These are phyloP conservation scores for Pouteria campechiana DNA, from an alignment of 179 eudicot species.

Conservation along the genomic window DNA sequence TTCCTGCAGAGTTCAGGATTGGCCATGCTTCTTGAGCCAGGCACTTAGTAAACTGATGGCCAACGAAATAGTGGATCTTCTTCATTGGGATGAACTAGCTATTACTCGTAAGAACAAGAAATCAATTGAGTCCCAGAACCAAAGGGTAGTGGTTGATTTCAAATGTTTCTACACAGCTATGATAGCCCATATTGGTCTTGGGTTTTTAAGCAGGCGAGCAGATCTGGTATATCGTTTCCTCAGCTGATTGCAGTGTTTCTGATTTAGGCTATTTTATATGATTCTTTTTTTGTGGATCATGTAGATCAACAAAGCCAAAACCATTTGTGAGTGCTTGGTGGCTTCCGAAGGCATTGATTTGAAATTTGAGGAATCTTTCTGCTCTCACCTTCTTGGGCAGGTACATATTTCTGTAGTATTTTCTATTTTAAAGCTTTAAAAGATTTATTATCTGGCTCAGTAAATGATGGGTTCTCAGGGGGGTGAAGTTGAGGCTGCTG, in stretches of 20 bases:
- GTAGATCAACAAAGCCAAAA: slow-evolving; percentile 81
- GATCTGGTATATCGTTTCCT: slow-evolving; percentile 55
- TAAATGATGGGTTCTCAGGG: slow-evolving; percentile 31
- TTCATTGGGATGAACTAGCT: slow-evolving; percentile 91
- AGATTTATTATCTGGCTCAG: slow-evolving; percentile 1
- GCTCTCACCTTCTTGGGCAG: slow-evolving; percentile 87
- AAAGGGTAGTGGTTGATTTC: slow-evolving; percentile 74
- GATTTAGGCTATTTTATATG: neutral
- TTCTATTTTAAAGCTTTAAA: neutral
- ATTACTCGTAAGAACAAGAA: slow-evolving; percentile 76
- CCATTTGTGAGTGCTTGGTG: slow-evolving; percentile 71
- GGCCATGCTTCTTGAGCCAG: slow-evolving; percentile 82
- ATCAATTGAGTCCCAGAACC: slow-evolving; percentile 88
- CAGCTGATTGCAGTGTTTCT: neutral
- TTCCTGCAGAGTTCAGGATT: slow-evolving; percentile 74
- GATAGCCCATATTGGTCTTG: slow-evolving; percentile 86
- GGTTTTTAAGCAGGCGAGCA: slow-evolving; percentile 75
- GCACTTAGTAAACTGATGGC: slow-evolving; percentile 83
- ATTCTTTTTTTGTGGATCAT: slow-evolving; percentile 9
- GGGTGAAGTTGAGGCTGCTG: slow-evolving; percentile 74
- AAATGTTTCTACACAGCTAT: slow-evolving; percentile 66
- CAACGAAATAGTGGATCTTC: slow-evolving; percentile 79
- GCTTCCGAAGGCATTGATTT: slow-evolving; percentile 84
- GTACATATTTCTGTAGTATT: slow-evolving; percentile 22
- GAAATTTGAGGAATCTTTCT: slow-evolving; percentile 89